Evolutionary conservation across 2,329 filamentous ascomycete species (phyloP), one percentile per base, ranked within the genome.

Genomic region (Beauveria bassiana): DNA sequence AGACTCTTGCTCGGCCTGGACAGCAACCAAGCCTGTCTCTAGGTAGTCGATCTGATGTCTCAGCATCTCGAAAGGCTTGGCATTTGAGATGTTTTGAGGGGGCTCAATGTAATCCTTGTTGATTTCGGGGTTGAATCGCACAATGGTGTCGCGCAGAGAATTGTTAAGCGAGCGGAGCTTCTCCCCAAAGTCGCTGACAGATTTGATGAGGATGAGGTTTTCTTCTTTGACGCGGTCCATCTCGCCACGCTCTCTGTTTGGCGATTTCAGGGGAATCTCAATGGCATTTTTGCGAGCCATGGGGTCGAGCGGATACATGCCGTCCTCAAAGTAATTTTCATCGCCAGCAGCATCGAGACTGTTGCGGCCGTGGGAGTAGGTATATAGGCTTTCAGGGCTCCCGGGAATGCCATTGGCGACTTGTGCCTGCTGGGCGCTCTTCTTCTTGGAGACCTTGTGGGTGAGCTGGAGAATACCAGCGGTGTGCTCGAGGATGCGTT

Each of bases 381-480:
- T 86, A 68, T 90, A 88, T 65, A 91, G 83, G 75, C 88, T 92
- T 70, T 91, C 89, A 8, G 89, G 88, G 68, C 88, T 92, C 60
- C 88, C 86, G 6, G 88, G 89, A 64, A 90, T 85, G 22, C 82
- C 84, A 61, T 83, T 82, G 46, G 78, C 70, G 7, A 76, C 69
- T 51, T 76, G 74, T 1, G 72, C 71, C 40, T 76, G 73, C 56
- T 79, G 75, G 8, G 77, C 72, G 3, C 75, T 68, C 59, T 77
- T 77, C 66, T 83, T 84, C 69, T 84, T 88, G n/a, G 88, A 80
- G 0, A 84, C 86, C 68, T 88, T 89, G 74, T 98, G 93, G 9
- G 93, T 96, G 73, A 96, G 83, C 71, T 96, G 92, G 59, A 99
- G 78, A 45, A 99, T 90, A 50, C 91, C 93, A 16, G 95, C 93